These are phyloP conservation scores for Termitomyces sp. DNA, from an alignment of 768 basidiomycete genomes.

Conservation along the genomic window DNA sequence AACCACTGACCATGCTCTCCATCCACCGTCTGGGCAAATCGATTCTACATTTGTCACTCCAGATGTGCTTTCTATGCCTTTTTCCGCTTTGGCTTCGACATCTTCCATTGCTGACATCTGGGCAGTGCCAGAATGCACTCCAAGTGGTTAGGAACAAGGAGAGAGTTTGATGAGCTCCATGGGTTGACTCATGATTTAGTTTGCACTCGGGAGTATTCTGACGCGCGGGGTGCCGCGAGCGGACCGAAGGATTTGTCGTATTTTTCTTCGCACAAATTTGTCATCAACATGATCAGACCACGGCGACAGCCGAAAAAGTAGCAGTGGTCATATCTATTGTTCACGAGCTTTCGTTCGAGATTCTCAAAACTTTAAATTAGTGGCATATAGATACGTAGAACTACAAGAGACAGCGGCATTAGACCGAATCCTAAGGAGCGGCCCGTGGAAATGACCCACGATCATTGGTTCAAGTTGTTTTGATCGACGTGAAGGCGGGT, in stretches of 20 bases:
- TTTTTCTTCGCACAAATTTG: not conserved
- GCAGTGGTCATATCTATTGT: too few relatives aligned
- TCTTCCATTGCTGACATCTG: not conserved
- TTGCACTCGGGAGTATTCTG: not conserved
- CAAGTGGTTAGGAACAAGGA: not conserved
- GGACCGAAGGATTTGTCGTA: not conserved
- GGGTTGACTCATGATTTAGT: not conserved
- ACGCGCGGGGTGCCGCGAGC: not conserved
- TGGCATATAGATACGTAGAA: too few relatives aligned
- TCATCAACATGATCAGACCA: too few relatives aligned
- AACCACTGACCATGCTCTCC: slow-evolving; percentile 36
- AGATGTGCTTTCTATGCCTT: not conserved
- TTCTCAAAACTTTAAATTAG: too few relatives aligned
- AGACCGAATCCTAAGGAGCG: too few relatives aligned
- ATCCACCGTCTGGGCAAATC: slow-evolving; percentile 33
- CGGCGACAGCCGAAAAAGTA: too few relatives aligned
- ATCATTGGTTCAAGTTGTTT: too few relatives aligned
- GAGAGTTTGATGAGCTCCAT: not conserved
- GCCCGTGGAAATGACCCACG: too few relatives aligned
- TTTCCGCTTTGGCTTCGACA: not conserved
- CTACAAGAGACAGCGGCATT: too few relatives aligned
- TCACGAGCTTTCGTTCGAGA: too few relatives aligned
- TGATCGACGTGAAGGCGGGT: too few relatives aligned
- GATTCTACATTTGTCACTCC: not conserved
- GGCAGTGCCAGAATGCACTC: not conserved